Evolutionary conservation across 148 eudicot species (phyloP), one percentile per base, ranked within the genome.

Genomic region (Limonium bicolor): DNA sequence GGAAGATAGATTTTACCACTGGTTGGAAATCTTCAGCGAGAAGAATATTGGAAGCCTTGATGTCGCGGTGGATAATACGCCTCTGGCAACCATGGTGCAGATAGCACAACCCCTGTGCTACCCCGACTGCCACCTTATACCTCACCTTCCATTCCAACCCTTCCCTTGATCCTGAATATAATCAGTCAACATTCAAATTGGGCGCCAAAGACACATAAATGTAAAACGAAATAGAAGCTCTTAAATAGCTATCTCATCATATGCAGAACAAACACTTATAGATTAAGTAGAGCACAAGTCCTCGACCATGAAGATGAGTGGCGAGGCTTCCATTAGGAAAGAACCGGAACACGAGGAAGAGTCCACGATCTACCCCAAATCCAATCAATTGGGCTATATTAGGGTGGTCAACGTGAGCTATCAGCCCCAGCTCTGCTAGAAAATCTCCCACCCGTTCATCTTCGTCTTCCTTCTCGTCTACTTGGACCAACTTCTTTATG

Each of bases 11-110:
- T 14, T 30, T 23, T 24, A 90, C 99, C 87, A 77, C 66, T 53
- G 99, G 82, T 48, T 80, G 76, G 40, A 63, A 78, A 48, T 80
- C 73, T 53, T 84, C 73, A 12, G 71, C 66, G 11, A 90, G 68
- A 22, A 90, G 65, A 36, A 90, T 90, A 56, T 90, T 90, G 14
- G 97, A 90, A 42, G 95, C 94, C 25, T 90, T 90, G 62, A 90
- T 84, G 53, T 90, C 97, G 34, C 97, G 77, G 60, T 84, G 97
- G 51, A 90, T 80, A 42, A 90, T 80, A n/a, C 97, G 78, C 55
- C 95, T 75, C 6, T 64, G 92, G 56, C 97, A 84, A 27, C 63
- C 61, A 41, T 59, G 81, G 55, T 90, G 97, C 19, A 90, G 83
- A 63, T 90, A 90, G 27, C 73, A 65, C 55, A 90, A 59, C 40